Evolutionary conservation across 2,329 filamentous ascomycete species (phyloP).

Genomic region (Neopestalotiopsis clavispora): DNA sequence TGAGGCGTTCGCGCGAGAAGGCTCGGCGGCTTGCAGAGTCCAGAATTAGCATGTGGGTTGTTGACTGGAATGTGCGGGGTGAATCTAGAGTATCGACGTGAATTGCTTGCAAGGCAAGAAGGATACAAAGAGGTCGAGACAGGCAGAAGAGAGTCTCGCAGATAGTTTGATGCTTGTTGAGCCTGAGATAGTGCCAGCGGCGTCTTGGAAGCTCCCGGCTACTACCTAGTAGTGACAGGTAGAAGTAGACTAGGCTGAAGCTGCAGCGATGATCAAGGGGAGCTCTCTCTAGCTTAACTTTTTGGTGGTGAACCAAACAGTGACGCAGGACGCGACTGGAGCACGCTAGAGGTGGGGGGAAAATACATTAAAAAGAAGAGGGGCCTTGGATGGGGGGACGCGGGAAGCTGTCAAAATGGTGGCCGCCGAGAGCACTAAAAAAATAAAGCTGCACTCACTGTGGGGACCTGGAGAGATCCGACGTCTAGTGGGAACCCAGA

Average conservation of each 20-base stretch:
- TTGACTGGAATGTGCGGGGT: conserved; percentile 27
- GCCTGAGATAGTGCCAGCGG: not conserved
- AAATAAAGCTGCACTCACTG: not conserved
- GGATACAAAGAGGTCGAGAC: not conserved
- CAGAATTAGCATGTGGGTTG: conserved; percentile 63
- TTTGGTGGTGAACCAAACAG: conserved; percentile 20
- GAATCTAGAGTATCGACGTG: not conserved
- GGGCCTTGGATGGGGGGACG: not conserved
- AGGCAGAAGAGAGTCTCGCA: not conserved
- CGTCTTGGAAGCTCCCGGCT: not conserved
- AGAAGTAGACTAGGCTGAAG: conserved; percentile 10
- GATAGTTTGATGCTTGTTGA: not conserved
- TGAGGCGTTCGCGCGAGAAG: conserved; percentile 55
- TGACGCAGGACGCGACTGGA: conserved; percentile 17
- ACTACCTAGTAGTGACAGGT: conserved; percentile 2
- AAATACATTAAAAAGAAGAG: conserved; percentile 23
- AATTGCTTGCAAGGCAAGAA: not conserved
- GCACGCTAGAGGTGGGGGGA: conserved; percentile 23
- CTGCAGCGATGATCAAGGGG: conserved; percentile 13
- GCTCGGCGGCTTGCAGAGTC: conserved; percentile 52
- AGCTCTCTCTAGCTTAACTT: conserved; percentile 17
- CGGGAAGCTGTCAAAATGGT: not conserved
- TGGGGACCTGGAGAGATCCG: not conserved
- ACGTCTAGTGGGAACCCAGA: too few relatives aligned
- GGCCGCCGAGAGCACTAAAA: not conserved